Conservation (phyloP, 306 rosid species). For the Begonia fuchsioides region DNA sequence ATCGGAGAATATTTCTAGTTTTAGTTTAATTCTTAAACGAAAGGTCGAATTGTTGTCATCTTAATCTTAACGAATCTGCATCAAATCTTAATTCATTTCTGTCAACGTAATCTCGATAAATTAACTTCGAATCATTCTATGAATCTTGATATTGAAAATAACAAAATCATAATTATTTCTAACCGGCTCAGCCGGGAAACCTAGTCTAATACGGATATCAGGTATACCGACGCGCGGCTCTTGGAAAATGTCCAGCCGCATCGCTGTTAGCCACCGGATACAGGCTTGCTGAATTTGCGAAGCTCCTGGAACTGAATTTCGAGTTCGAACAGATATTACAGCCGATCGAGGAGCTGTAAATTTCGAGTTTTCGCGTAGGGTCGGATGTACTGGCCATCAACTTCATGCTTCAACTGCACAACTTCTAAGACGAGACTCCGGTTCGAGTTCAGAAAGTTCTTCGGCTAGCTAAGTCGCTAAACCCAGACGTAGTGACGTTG, state of each 20-base stretch:
- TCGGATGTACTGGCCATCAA: constrained; percentile 65
- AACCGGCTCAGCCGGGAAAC: constrained; percentile 79
- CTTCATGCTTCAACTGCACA: constrained; percentile 80
- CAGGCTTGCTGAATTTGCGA: constrained; percentile 63
- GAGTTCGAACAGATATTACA: constrained; percentile 59
- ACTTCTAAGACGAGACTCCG: constrained; percentile 57
- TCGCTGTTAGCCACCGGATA: constrained; percentile 69
- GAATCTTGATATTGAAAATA: too few species aligned
- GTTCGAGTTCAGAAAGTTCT: constrained; percentile 40
- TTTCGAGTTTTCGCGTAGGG: constrained; percentile 37
- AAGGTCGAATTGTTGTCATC: too few species aligned
- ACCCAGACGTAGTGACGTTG: constrained; percentile 59
- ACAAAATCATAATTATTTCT: too few species aligned
- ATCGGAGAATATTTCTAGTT: too few species aligned
- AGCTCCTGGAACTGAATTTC: constrained; percentile 51
- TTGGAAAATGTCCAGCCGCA: constrained; percentile 38
- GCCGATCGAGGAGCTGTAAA: constrained; percentile 48
- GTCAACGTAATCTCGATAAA: too few species aligned
- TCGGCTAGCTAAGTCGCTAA: constrained; percentile 51
- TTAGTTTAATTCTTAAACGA: too few species aligned
- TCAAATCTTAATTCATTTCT: too few species aligned
- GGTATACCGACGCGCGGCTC: constrained; percentile 74
- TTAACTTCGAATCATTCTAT: too few species aligned
- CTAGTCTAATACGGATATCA: constrained; percentile 50
- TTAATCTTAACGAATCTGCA: too few species aligned